phyloP scores from a whole-genome alignment of 306 rosid genomes.

The Quercus berberidifolia region DNA sequence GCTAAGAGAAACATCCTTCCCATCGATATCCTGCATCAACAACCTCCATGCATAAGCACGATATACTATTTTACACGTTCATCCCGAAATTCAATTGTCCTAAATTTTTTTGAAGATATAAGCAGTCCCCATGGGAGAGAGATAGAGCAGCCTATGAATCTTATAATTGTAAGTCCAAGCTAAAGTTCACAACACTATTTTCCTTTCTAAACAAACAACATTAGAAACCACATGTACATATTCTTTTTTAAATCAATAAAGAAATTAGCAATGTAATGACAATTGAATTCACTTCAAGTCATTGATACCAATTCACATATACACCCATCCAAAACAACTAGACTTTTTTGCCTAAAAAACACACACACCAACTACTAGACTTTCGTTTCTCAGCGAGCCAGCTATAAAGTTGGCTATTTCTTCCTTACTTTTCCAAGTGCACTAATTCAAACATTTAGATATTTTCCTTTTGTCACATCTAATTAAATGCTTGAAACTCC shows the following conservation, averaged over 20 bases:
- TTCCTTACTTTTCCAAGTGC: background rate
- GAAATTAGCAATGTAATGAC: too few species aligned
- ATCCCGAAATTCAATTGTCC: background rate
- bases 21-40: conserved; percentile 80
- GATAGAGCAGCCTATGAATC: background rate
- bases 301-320: background rate
- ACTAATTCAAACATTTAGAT: background rate
- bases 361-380: background rate
- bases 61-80: background rate
- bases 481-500: background rate
- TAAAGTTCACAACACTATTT: background rate
- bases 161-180: background rate
- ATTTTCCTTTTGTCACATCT: background rate
- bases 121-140: background rate
- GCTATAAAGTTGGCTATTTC: background rate
- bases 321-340: background rate
- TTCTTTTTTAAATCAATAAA: background rate
- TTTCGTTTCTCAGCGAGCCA: background rate
- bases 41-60: background rate
- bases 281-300: background rate
- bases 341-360: background rate
- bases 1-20: conserved; percentile 71
- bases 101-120: background rate
- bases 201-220: background rate
- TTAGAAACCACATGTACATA: background rate